Evolutionary conservation across 2,329 filamentous ascomycete species (phyloP), one percentile per base, ranked within the genome.

Genomic region (Westerdykella aurantiaca): DNA sequence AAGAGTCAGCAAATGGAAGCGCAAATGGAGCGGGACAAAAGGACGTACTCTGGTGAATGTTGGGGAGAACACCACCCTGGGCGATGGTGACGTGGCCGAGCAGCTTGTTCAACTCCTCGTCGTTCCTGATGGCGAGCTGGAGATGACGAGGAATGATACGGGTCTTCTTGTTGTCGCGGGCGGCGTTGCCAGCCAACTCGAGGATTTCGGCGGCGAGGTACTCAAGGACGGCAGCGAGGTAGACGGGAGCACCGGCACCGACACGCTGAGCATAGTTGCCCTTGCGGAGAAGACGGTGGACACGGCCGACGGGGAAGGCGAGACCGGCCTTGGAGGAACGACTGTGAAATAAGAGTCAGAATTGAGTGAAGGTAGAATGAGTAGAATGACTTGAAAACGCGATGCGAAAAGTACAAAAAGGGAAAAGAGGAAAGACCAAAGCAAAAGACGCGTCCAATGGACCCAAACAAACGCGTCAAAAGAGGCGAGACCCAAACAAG

Each of bases 81-180:
- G 90, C 89, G 65, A 95, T 95, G 70, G 89, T 96, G 74, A 95
- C 89, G 71, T 95, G 88, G 46, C 90, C 90, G 55, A 95, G 80
- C 52, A 95, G 85, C 82, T 95, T 97, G 86, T 97, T 96, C 86
- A 97, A 74, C 77, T 98, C 93, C 82, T 97, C 91, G 73, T 97
- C 91, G 78, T 96, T 96, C 68, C 93, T 85, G 79, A 98, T 98
- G 75, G 93, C 93, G 62, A 98, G 88, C 79, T 98, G 93, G 38
- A 98, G 83, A 75, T 98, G 93, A 74, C 93, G 89, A 56, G 93
- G 93, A 50, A 97, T 98, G 78, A 98, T 98, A 86, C 93, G 90
- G 56, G 91, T 98, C 86, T 97, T 97, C 88, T 98, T 98, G 85
- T 97, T 96, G 78, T 98, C 93, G 64, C 93, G 91, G 54, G 93